Conservation (phyloP, 1,284 basidiomycete species). For the Ustilago crameri region DNA sequence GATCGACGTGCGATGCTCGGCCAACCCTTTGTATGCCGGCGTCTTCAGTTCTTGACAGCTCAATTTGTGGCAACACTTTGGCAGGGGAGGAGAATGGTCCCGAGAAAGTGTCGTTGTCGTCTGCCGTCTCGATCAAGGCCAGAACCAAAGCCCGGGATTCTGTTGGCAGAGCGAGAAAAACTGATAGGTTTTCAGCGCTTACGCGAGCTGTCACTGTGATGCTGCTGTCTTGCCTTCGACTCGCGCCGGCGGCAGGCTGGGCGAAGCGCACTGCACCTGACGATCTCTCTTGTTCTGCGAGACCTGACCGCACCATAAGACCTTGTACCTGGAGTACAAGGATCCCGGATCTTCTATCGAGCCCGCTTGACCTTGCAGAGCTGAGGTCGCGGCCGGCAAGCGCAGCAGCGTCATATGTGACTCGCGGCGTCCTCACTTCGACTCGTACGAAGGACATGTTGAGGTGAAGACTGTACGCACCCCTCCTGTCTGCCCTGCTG, state of each 20-base stretch:
- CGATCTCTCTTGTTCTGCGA: conserved; percentile 5
- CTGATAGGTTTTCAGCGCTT: conserved; percentile 26
- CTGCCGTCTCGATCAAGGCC: conserved; percentile 23
- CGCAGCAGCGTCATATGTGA: conserved; percentile 20
- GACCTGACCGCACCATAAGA: conserved; percentile 17
- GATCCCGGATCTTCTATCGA: conserved; percentile 45
- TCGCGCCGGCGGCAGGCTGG: background rate
- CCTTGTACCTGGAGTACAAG: conserved; percentile 39
- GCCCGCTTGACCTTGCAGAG: conserved; percentile 15
- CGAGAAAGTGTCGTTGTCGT: conserved; percentile 1
- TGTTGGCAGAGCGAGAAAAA: conserved; percentile 24
- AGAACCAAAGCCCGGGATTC: conserved; percentile 25
- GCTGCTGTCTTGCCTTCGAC: background rate
- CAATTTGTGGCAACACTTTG: conserved; percentile 15
- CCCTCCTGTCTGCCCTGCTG: background rate
- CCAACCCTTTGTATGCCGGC: background rate
- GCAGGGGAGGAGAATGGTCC: conserved; percentile 5
- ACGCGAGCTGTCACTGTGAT: conserved; percentile 13
- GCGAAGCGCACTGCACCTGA: conserved; percentile 25
- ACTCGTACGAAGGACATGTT: conserved; percentile 31
- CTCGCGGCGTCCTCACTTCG: conserved; percentile 43
- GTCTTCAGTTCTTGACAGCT: conserved; percentile 8
- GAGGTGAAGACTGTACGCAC: conserved; percentile 19
- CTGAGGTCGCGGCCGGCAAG: conserved; percentile 19
- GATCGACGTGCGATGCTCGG: background rate